Conservation (phyloP, 2,329 filamentous ascomycete genomes). For the Trichoderma cornu-damae region DNA sequence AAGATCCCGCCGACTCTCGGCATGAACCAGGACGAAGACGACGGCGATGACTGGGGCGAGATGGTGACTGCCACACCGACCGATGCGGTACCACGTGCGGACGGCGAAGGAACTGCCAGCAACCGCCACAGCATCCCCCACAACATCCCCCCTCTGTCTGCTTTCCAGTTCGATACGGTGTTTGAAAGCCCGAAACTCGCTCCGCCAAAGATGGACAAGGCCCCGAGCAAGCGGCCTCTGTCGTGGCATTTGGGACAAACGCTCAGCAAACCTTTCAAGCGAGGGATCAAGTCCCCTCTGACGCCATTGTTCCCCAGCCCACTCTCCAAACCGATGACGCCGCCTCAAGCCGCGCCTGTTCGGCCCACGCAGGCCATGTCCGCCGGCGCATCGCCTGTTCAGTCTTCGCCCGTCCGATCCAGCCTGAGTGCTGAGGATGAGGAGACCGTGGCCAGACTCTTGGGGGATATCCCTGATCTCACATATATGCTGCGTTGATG, state of each 20-base stretch:
- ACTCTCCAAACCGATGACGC: slow-evolving; percentile 1
- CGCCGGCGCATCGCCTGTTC: not conserved
- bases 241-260: not conserved
- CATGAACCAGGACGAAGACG: slow-evolving; percentile 21
- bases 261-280: slow-evolving; percentile 2
- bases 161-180: slow-evolving; percentile 1
- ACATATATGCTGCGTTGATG: slow-evolving; percentile 43
- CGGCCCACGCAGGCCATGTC: not conserved
- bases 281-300: slow-evolving; percentile 5
- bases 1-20: not conserved
- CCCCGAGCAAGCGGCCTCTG: not conserved
- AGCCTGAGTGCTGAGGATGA: slow-evolving; percentile 27
- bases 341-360: not conserved
- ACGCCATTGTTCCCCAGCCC: not conserved
- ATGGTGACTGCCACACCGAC: slow-evolving; percentile 43
- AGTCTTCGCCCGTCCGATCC: not conserved
- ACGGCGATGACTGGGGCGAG: slow-evolving; percentile 57
- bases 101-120: not conserved
- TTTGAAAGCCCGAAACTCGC: not conserved
- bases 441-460: slow-evolving; percentile 32
- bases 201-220: not conserved
- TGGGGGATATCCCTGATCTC: slow-evolving; percentile 39
- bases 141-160: not conserved
- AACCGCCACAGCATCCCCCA: not conserved
- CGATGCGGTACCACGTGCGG: not conserved